Evolutionary conservation across 2,329 filamentous ascomycete species (phyloP).

Genomic region (Neonectria faginata): DNA sequence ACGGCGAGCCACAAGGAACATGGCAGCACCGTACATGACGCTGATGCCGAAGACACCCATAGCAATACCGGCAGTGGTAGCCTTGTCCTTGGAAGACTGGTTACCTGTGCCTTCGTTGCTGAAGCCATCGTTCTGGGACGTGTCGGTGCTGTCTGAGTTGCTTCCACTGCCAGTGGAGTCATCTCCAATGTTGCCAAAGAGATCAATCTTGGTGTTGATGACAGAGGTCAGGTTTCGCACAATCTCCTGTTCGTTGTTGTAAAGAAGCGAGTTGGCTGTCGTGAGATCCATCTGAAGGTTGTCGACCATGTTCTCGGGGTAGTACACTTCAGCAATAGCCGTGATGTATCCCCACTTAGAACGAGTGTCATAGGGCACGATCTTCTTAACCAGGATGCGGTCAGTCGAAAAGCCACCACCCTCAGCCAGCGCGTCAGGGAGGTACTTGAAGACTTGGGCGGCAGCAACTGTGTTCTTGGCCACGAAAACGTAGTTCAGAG

Average conservation of each 20-base stretch:
- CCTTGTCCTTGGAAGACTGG: slow-evolving; percentile 69
- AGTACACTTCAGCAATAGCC: slow-evolving; percentile 76
- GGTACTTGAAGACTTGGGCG: slow-evolving; percentile 84
- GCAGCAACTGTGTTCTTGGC: slow-evolving; percentile 77
- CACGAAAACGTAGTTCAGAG: slow-evolving; percentile 87
- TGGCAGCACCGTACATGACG: slow-evolving; percentile 89
- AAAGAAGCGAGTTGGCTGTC: slow-evolving; percentile 78
- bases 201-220: slow-evolving; percentile 81
- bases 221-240: slow-evolving; percentile 79
- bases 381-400: slow-evolving; percentile 74
- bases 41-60: slow-evolving; percentile 82
- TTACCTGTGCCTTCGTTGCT: slow-evolving; percentile 57
- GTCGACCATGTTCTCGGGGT: slow-evolving; percentile 77
- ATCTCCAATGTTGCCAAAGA: slow-evolving; percentile 53
- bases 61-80: slow-evolving; percentile 76
- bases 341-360: slow-evolving; percentile 80
- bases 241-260: slow-evolving; percentile 75
- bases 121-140: slow-evolving; percentile 56
- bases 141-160: slow-evolving; percentile 51
- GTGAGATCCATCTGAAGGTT: slow-evolving; percentile 76
- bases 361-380: slow-evolving; percentile 82
- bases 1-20: slow-evolving; percentile 91
- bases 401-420: slow-evolving; percentile 67
- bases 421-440: slow-evolving; percentile 78
- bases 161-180: slow-evolving; percentile 45